Base-by-base conservation (phyloP, 1,284 basidiomycete genomes). In the Bjerkandera adusta region DNA sequence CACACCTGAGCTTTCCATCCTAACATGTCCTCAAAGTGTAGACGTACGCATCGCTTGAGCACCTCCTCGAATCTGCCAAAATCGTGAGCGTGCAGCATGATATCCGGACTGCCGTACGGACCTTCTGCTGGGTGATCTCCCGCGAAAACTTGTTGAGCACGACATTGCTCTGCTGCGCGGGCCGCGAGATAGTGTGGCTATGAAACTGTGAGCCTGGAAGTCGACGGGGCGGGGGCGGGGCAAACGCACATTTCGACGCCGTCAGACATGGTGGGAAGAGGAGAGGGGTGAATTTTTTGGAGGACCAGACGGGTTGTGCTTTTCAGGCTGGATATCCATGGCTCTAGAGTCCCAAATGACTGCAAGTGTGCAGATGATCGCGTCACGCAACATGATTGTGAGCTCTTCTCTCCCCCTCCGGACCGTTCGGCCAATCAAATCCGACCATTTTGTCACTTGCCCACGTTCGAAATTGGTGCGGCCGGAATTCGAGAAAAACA, bases 11-110 rank as follows among this genome's bases (percentile, higher is more conserved):
- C 3, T 12, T 26, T 22, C 11, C 16, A 43, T 4, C 20, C 8
- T 5, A 25, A 12, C n/a, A 42, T 24, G 15, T 29, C n/a, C 24
- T 21, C n/a, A 7, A 6, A 16, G 12, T 33, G 7, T 29, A 37
- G 26, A 67, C 84, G 64, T 60, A 90, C 87, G 69, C 88, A 91
- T 90, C 25, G 88, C 88, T 62, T 90, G 87, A 16, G 88, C 86
- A 39, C 79, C 84, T 54, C 88, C 88, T 45, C 75, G 78, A 49
- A 77, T 72, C 84, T 89, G 51, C 10, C 22, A 49, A 38, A 20
- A 24, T 12, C 24, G 20, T 36, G 20, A 42, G 34, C 41, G 13
- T 47, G 41, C 30, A 24, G 13, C 20, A 5, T 18, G n/a, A 34
- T 12, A 18, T 43, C 29, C 22, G 24, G 24, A n/a, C 40, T 22